A percentile compares a stretch with the other conserved stretches of the same genome.
Conservation (phyloP, 1,284 basidiomycete genomes). For the Rugosomyces carneus region DNA sequence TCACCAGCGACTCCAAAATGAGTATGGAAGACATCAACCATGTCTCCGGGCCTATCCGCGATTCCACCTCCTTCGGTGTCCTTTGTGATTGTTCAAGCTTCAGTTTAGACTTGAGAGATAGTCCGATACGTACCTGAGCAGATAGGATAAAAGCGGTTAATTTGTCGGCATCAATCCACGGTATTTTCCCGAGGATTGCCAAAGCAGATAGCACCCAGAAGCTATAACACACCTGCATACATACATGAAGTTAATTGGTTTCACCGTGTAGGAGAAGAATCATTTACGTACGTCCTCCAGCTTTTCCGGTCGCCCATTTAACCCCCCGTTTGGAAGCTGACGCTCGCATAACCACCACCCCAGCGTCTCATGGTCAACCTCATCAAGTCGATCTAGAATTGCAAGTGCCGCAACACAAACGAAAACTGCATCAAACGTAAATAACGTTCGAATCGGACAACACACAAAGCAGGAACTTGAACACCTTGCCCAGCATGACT, state of each 20-base stretch:
- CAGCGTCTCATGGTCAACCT: conserved; percentile 70
- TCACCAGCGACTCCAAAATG: conserved; percentile 87
- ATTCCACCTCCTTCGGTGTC: conserved; percentile 92
- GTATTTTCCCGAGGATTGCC: conserved; percentile 77
- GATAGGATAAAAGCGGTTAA: conserved; percentile 80
- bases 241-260: background rate
- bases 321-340: conserved; percentile 87
- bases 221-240: conserved; percentile 90
- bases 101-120: conserved; percentile 1
- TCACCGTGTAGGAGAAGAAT: background rate
- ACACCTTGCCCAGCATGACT: conserved; percentile 89
- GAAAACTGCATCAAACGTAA: conserved; percentile 58
- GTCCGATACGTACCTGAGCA: conserved; percentile 61
- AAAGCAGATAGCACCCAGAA: conserved; percentile 94
- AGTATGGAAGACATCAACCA: conserved; percentile 96
- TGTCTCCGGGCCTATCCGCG: conserved; percentile 89
- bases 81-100: conserved; percentile 30
- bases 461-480: conserved; percentile 14
- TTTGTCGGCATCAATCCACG: conserved; percentile 90
- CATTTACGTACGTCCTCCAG: conserved; percentile 79
- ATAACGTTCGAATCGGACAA: background rate
- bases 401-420: conserved; percentile 85
- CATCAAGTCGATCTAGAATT: conserved; percentile 78
- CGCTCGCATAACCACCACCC: conserved; percentile 93
- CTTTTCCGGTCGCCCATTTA: conserved; percentile 96